Evolutionary conservation across 345 rosid species (phyloP).

Genomic region (Rhodamnia argentea): DNA sequence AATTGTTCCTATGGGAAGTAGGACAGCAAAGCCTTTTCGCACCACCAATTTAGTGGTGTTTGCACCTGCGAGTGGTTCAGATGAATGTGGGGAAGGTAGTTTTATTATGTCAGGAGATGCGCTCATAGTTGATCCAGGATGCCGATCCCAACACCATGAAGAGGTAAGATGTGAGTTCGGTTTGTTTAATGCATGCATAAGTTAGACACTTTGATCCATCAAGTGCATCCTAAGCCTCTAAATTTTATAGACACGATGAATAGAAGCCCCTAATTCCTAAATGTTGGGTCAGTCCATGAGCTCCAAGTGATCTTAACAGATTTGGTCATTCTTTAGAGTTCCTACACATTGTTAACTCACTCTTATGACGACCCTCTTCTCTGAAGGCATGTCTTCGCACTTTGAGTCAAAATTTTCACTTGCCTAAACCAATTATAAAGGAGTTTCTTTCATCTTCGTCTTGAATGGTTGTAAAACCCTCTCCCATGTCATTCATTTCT

Average conservation of each 20-base stretch:
- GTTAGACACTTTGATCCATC: not conserved
- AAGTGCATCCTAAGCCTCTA: not conserved
- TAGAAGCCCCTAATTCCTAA: not conserved
- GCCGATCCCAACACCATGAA: conserved; percentile 31
- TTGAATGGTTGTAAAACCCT: not conserved
- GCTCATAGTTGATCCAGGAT: conserved; percentile 83
- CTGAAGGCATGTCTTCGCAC: not conserved
- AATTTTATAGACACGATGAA: not conserved
- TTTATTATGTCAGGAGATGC: conserved; percentile 64
- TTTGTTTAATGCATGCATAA: not conserved
- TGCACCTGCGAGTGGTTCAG: conserved; percentile 36
- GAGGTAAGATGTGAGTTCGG: conserved; percentile 31
- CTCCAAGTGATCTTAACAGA: not conserved
- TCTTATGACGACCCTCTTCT: not conserved
- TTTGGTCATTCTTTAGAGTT: not conserved
- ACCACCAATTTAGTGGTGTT: conserved; percentile 73
- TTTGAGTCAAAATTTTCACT: not conserved
- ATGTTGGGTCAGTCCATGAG: not conserved
- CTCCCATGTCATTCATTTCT: not conserved
- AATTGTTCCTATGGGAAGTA: conserved; percentile 70
- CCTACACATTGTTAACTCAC: not conserved
- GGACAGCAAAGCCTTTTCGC: conserved; percentile 59
- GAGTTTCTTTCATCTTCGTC: not conserved
- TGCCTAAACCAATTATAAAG: not conserved
- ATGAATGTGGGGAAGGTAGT: conserved; percentile 12